Evolutionary conservation across 225 moss, liverwort and hornwort genomes (phyloP), one percentile per base, ranked within the genome.

Genomic region (Pleurozium schreberi): DNA sequence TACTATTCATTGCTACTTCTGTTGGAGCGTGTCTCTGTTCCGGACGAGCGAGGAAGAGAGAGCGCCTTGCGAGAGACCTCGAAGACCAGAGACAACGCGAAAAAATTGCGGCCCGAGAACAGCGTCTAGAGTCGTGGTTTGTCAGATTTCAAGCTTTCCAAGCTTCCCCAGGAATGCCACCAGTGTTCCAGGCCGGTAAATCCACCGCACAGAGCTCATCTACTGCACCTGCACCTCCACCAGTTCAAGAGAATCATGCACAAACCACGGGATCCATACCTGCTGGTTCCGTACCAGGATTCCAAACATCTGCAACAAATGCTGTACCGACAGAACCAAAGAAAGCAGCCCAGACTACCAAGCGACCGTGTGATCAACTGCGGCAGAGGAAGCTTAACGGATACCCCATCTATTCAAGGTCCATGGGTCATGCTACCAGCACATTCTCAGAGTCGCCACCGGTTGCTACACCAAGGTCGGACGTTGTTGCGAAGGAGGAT

Each of bases 61-160:
- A 88, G 12, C 9, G 12, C 9, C 11, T 23, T 0, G 31, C 10
- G 66, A 81, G 16, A 10, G 33, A 80, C 5, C 11, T 11, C 3
- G 45, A 85, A 45, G 0, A 1, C 11, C 55, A 22, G 63, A 70
- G 1, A 53, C 0, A n/a, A n/a, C n/a, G n/a, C n/a, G n/a, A n/a
- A n/a, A n/a, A n/a, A n/a, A n/a, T n/a, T n/a, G n/a, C n/a, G n/a
- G n/a, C n/a, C n/a, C n/a, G n/a, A n/a, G n/a, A n/a, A n/a, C n/a
- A n/a, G n/a, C n/a, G n/a, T 12, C 7, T 36, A 62, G 53, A 79
- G 40, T 5, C 70, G 36, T 1, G 1, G 5, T 6, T 30, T 34
- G 47, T 14, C 23, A 1, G 49, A 45, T 38, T 0, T 40, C 15
- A 57, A 21, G 57, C 67, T n/a, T 50, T 69, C 5, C 15, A 57